A percentile compares a stretch with the other conserved stretches of the same genome.
phyloP scores from a whole-genome alignment of 139 green algal species.

The Picochlorum sp. region DNA sequence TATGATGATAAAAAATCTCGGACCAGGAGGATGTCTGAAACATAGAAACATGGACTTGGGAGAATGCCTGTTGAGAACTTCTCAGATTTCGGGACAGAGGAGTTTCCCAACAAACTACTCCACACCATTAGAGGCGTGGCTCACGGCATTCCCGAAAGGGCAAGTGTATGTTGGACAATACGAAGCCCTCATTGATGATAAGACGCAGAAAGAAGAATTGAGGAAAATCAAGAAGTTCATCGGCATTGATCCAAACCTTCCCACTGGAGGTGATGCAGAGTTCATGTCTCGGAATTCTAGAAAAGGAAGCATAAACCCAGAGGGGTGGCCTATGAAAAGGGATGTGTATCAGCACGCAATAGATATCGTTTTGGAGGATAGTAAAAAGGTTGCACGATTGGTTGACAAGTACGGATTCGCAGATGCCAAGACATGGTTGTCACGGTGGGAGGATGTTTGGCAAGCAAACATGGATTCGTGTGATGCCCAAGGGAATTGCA shows the following conservation, averaged over 20 bases:
- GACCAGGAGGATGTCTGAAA: not conserved
- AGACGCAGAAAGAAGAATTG: constrained; percentile 1
- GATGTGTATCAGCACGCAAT: constrained; percentile 7
- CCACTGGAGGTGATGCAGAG: not conserved
- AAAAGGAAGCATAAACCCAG: constrained; percentile 10
- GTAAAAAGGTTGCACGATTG: constrained; percentile 4
- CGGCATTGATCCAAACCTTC: constrained; percentile 9
- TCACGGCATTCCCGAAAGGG: not conserved
- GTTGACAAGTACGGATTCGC: constrained; percentile 3
- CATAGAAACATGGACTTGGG: not conserved
- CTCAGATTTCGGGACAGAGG: constrained; percentile 1
- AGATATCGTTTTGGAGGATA: constrained; percentile 3
- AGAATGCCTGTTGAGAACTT: constrained; percentile 1
- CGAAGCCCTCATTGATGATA: constrained; percentile 2
- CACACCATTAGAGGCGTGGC: constrained; percentile 1
- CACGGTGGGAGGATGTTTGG: constrained; percentile 10
- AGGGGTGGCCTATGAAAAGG: constrained; percentile 14
- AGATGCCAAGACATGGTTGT: constrained; percentile 3
- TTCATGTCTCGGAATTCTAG: constrained; percentile 4
- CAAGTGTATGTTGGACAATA: constrained; percentile 12
- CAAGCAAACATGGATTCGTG: constrained; percentile 6
- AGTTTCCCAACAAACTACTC: not conserved
- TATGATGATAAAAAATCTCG: not conserved
- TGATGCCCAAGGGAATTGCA: constrained; percentile 9
- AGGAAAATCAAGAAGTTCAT: constrained; percentile 3